Conservation (phyloP, 768 basidiomycete genomes). For the Kwoniella dejecticola region DNA sequence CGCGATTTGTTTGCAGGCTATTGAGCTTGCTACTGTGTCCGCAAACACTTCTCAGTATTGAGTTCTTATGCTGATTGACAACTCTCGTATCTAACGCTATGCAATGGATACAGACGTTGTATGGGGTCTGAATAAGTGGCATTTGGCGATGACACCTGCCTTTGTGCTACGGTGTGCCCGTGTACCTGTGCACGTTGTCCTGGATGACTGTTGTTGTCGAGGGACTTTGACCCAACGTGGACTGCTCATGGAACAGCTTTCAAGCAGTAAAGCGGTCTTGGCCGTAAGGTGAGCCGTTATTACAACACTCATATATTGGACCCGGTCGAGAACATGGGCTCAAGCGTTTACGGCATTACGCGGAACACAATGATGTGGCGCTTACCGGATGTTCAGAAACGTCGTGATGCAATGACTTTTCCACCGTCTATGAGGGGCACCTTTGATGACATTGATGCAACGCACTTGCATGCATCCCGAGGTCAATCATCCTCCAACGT, state of each 20-base stretch:
- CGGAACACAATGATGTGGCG: conserved; percentile 10
- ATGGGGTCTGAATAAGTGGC: no score
- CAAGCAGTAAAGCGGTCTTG: conserved; percentile 1
- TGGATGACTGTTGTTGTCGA: neutral
- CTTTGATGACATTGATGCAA: neutral
- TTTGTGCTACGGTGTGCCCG: neutral
- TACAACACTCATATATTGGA: neutral
- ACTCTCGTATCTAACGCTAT: neutral
- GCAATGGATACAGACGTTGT: neutral
- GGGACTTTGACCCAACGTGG: neutral
- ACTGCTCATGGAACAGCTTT: neutral
- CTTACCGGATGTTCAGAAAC: neutral
- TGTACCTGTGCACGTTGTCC: conserved; percentile 12
- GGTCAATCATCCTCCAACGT: no score
- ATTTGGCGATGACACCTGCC: neutral
- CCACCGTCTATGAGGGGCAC: conserved; percentile 1
- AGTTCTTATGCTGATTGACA: neutral
- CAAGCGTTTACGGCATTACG: conserved; percentile 17
- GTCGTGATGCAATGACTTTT: conserved; percentile 14
- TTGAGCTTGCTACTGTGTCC: no score
- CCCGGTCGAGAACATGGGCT: neutral
- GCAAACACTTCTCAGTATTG: no score
- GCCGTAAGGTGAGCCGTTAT: neutral
- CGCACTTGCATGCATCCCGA: neutral
- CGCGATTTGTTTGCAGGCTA: neutral